phyloP scores from a whole-genome alignment of 495 filamentous ascomycete species.

The Hypoxylon lienhwacheense region DNA sequence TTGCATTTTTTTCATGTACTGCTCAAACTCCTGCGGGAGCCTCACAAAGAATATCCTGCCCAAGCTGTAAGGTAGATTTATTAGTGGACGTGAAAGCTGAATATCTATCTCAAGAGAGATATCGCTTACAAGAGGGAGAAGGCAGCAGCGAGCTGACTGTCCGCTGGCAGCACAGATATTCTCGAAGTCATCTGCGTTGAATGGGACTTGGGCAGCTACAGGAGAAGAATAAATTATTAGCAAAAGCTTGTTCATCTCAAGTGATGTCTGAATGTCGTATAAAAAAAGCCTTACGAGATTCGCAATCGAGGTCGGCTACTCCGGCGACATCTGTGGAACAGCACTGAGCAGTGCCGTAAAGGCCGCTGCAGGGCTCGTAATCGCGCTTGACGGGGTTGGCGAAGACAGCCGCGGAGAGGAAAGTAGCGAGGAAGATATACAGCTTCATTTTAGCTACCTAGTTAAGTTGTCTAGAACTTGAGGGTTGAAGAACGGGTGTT shows the following conservation, averaged over 20 bases:
- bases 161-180: conserved; percentile 20
- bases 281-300: conserved; percentile 39
- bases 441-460: conserved; percentile 45
- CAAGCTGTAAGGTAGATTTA: conserved; percentile 11
- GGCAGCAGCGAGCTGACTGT: conserved; percentile 37
- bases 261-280: not conserved
- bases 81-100: conserved; percentile 5
- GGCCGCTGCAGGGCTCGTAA: conserved; percentile 29
- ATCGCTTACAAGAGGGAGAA: conserved; percentile 37
- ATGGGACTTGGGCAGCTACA: conserved; percentile 16
- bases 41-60: conserved; percentile 34
- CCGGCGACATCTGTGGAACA: conserved; percentile 52
- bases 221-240: conserved; percentile 10
- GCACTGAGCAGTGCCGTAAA: conserved; percentile 41
- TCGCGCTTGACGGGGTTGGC: conserved; percentile 38
- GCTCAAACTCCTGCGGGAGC: conserved; percentile 31
- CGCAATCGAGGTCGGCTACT: conserved; percentile 52
- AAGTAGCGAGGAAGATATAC: conserved; percentile 41
- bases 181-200: conserved; percentile 21
- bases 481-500: conserved; percentile 30
- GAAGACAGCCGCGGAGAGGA: conserved; percentile 39
- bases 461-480: conserved; percentile 27
- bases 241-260: not conserved
- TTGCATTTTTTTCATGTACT: not conserved
- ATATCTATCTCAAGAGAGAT: not conserved